phyloP scores from a whole-genome alignment of 441 rosid species.

The Croton setiger region DNA sequence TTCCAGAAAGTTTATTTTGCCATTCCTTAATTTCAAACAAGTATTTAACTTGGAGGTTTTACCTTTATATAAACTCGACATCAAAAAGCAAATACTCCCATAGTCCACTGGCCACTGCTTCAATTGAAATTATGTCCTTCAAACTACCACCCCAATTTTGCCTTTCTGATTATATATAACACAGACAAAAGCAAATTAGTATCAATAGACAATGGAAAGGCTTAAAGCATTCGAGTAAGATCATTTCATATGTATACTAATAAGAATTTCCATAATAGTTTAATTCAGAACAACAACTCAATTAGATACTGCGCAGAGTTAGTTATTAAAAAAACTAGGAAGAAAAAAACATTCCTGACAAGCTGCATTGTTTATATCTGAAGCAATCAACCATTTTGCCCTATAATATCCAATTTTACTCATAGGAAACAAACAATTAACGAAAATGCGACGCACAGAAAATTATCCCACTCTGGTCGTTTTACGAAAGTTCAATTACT shows the following conservation, averaged over 20 bases:
- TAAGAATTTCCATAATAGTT: background rate
- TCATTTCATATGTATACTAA: background rate
- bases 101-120: slow-evolving; percentile 7
- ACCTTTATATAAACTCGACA: slow-evolving; percentile 27
- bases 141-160: slow-evolving; percentile 6
- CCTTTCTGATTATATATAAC: slow-evolving; percentile 20
- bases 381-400: background rate
- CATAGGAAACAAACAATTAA: background rate
- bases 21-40: background rate
- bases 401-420: background rate
- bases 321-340: background rate
- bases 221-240: background rate
- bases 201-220: background rate
- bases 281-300: background rate
- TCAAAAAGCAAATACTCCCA: slow-evolving; percentile 21
- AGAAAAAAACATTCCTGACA: background rate
- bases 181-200: background rate
- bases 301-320: background rate
- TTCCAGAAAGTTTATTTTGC: background rate
- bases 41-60: background rate
- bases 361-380: background rate
- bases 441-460: background rate
- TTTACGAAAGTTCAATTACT: background rate
- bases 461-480: too few species aligned
- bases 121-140: background rate